Evolutionary conservation across 805 yeast genomes (phyloP).

Genomic region (Candida pini): DNA sequence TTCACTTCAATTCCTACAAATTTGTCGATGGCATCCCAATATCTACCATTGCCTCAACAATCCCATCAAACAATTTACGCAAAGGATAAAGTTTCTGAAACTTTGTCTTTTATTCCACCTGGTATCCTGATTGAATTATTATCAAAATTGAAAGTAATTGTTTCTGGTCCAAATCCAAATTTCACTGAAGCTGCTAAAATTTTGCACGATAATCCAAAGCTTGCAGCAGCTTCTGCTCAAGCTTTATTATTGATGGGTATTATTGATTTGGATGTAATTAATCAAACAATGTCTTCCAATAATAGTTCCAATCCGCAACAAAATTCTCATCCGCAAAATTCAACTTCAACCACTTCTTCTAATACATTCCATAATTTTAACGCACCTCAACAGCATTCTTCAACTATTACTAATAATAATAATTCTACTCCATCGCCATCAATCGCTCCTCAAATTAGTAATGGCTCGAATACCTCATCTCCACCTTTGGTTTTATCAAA

Average conservation of each 20-base stretch:
- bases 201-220: constrained; percentile 45
- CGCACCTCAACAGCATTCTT: background rate
- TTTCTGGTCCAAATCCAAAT: constrained; percentile 46
- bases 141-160: constrained; percentile 55
- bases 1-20: constrained; percentile 38
- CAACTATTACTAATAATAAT: background rate
- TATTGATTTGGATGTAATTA: constrained; percentile 63
- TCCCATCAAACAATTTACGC: constrained; percentile 29
- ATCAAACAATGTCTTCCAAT: constrained; percentile 40
- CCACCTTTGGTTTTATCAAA: constrained; percentile 3
- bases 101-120: constrained; percentile 62
- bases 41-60: constrained; percentile 44
- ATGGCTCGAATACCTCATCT: constrained; percentile 3
- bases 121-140: constrained; percentile 63
- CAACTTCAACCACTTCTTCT: background rate
- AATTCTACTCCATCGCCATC: constrained; percentile 1
- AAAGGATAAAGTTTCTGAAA: constrained; percentile 55
- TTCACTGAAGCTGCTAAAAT: constrained; percentile 48
- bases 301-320: constrained; percentile 10
- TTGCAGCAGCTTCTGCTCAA: constrained; percentile 67
- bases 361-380: too few species aligned
- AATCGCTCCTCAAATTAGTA: constrained; percentile 3
- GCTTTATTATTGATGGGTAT: constrained; percentile 74
- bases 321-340: constrained; percentile 6
- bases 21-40: constrained; percentile 48